Base-by-base conservation (phyloP, 2,329 filamentous ascomycete genomes). In the Boeremia exigua region DNA sequence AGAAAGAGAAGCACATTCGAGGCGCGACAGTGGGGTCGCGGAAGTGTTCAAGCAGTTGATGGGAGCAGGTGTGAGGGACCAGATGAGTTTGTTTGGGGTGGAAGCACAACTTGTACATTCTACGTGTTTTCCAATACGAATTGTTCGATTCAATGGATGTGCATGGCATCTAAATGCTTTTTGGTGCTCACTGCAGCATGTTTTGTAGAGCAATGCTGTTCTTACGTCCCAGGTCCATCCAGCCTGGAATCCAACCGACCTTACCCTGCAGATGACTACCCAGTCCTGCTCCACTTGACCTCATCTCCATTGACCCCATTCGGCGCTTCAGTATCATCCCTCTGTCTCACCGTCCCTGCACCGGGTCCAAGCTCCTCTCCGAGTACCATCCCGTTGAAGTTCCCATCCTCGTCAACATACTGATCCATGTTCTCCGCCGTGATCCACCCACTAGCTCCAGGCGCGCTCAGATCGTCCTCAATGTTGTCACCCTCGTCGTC, bases 371-470 rank as follows among this genome's bases (percentile, higher is more conserved):
- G 47, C 33, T 66, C 65, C 29, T 61, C 64, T 11, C 68, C 68
- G 46, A 68, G 53, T 3, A 71, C 62, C 45, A 60, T 63, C 2
- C 72, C 74, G 30, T 61, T 66, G 25, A 77, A 77, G 40, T 77
- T 76, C 1, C 75, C 75, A 29, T 76, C 63, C 42, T 73, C 75
- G 54, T 77, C 74, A 40, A 74, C 45, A 70, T 87, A 96, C 64
- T 96, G 85, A 61, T 89, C 82, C 72, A 96, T 88, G 67, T 97
- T 98, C 53, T 96, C 94, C 8, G 91, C 90, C 14, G 94, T 98
- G 70, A 98, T 92, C 90, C 90, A 94, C 0, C 90, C 90, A 0
- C 85, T 85, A 45, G 89, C 91, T 1, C 90, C 89, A 0, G 90
- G 88, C 74, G 90, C 84, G 0, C 87, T 86, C 2, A 68, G 70